Evolutionary conservation across 1,284 basidiomycete genomes (phyloP), one percentile per base, ranked within the genome.

Genomic region (Leccinum insolens): DNA sequence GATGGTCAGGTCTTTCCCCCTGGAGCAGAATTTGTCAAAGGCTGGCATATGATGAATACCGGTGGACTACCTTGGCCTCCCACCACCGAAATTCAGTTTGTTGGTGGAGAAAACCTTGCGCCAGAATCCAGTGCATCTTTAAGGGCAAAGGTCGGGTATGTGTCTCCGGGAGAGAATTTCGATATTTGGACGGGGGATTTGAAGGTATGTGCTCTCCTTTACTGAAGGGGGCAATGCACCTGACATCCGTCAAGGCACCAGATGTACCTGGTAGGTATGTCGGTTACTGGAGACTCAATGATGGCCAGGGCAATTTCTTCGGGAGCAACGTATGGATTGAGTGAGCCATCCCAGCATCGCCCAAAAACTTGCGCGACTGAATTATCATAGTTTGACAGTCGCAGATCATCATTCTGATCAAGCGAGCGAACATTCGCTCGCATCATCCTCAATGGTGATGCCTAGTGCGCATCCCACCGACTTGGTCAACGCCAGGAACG

Each of bases 1-100:
- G 90, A 92, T 73, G 93, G 93, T 1, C 91, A 93, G 72, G 79
- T 88, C 46, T 90, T 95, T 73, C 91, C 92, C 58, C 89, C 93
- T 7, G 93, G 93, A 58, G 92, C 92, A 0, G 91, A 92, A 76
- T 95, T 95, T 73, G 86, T 93, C 64, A 95, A 95, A 79, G 87
- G 87, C 25, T 95, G 93, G 93, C 82, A 83, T 66, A 84, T 95
- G 81, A 72, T 82, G 57, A 95, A 95, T 73, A 84, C 84, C 68
- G 89, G 93, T 12, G 73, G 74, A 15, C 69, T 78, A 7, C 84
- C 87, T 34, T 95, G 94, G 93, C 91, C 92, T 2, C 82, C 83
- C 52, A 79, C 80, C 9, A 93, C 92, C 2, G 83, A 87, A 72
- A 76, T 94, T 34, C 83, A 86, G 14, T 93, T 89, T 72, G 87